Base-by-base conservation (phyloP, 306 rosid species). In the Inga laurina region DNA sequence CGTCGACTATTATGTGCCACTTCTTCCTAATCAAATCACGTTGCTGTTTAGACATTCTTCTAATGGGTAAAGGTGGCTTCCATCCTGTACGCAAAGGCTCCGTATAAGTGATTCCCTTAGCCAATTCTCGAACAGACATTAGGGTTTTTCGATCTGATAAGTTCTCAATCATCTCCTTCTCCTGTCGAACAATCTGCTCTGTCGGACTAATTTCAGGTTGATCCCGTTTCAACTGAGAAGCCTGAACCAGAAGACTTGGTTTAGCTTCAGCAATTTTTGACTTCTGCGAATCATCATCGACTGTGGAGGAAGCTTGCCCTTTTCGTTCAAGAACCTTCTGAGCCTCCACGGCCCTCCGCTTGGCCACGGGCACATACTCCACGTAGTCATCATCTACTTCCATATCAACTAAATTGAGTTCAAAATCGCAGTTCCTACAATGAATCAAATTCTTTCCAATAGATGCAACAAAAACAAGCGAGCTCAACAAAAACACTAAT, bases 1-100 rank as follows among this genome's bases (percentile, higher is more conserved):
- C 99, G 65, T 91, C 90, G 74, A 96, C 99, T 21, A 96, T 87
- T 34, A 96, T 96, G 75, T 96, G 97, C 97, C 99, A 93, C 77
- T 93, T 97, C 88, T 89, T 93, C 7, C 94, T 80, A 69, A 93
- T 91, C 81, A 91, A 82, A 85, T 96, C 97, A 30, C 93, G 86
- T 3, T 87, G 92, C 82, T 89, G 89, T 70, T 22, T 78, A 0
- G 94, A 83, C 97, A 91, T 92, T 84, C 91, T 89, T 73, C 99
- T 87, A 62, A 96, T 80, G 2, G 88, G 84, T 86, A 96, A 83
- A 10, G 98, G 99, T 1, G 98, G 97, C 77, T 96, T 96, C 99
- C 99, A 96, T 30, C 98, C 99, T 0, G 99, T 93, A 24, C 64
- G 88, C 81, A 96, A 64, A 72, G 98, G 99, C 51, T 96, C 99